phyloP scores from a whole-genome alignment of 768 basidiomycete species.

The Tephrocybe rancida region DNA sequence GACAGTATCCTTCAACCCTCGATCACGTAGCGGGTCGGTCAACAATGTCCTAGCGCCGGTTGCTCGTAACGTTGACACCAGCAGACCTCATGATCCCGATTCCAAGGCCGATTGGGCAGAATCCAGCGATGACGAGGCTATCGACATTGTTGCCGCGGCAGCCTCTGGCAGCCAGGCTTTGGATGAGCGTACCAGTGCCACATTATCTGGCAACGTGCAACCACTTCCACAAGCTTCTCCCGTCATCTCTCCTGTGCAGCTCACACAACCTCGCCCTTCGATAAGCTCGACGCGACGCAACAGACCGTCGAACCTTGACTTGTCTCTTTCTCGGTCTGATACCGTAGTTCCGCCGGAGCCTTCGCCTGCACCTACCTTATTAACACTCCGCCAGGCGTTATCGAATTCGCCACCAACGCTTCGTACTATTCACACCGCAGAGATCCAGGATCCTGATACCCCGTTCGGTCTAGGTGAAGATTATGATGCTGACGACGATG shows the following conservation, averaged over 20 bases:
- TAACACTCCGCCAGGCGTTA: slow-evolving; percentile 68
- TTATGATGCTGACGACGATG: slow-evolving; percentile 62
- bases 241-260: slow-evolving; percentile 26
- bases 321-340: slow-evolving; percentile 43
- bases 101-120: slow-evolving; percentile 73
- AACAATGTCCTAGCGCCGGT: slow-evolving; percentile 60
- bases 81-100: slow-evolving; percentile 41
- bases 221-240: slow-evolving; percentile 25
- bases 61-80: slow-evolving; percentile 34
- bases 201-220: slow-evolving; percentile 30
- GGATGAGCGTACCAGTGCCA: slow-evolving; percentile 81
- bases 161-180: slow-evolving; percentile 80
- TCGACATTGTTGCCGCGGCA: slow-evolving; percentile 79
- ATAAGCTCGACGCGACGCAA: slow-evolving; percentile 42
- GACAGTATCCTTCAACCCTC: slow-evolving; percentile 41
- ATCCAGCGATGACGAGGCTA: slow-evolving; percentile 86
- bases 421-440: slow-evolving; percentile 19
- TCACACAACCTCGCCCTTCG: slow-evolving; percentile 31
- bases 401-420: slow-evolving; percentile 43
- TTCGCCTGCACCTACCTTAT: slow-evolving; percentile 63
- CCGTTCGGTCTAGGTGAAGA: slow-evolving; percentile 49
- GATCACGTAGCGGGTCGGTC: slow-evolving; percentile 57
- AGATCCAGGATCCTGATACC: slow-evolving; percentile 35
- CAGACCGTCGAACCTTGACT: slow-evolving; percentile 72
- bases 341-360: slow-evolving; percentile 46